Evolutionary conservation across 116 monocot genomes (phyloP).

Genomic region (Trichopus zeylanicus): DNA sequence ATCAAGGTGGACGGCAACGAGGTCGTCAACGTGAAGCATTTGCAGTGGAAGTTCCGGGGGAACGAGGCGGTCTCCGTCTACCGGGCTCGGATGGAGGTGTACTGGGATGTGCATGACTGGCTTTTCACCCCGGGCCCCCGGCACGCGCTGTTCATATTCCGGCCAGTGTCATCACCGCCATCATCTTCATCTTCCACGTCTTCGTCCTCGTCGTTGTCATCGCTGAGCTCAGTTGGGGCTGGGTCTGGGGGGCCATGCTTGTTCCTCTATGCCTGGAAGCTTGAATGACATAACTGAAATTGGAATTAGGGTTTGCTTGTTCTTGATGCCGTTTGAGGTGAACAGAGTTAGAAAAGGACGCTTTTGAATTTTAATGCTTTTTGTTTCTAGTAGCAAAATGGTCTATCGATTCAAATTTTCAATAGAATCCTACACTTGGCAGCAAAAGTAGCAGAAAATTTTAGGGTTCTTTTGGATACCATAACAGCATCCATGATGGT

Average conservation of each 20-base stretch:
- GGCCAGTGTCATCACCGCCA: conserved; percentile 7
- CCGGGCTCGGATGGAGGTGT: conserved; percentile 19
- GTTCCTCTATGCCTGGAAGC: conserved; percentile 45
- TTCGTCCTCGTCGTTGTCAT: not conserved
- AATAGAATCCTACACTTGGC: no score
- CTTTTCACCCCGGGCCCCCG: conserved; percentile 17
- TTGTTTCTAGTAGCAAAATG: no score
- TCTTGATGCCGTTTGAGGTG: not conserved
- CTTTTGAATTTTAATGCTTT: no score
- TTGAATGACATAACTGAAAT: conserved; percentile 13
- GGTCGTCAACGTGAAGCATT: conserved; percentile 16
- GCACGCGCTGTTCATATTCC: conserved; percentile 33
- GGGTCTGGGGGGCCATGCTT: conserved; percentile 1
- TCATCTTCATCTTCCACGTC: not conserved
- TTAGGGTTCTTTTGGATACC: no score
- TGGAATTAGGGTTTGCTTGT: not conserved
- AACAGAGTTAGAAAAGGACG: no score
- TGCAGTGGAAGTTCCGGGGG: conserved; percentile 38
- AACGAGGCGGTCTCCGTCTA: conserved; percentile 16
- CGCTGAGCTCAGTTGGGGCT: not conserved
- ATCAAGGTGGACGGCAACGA: conserved; percentile 22
- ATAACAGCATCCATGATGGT: no score
- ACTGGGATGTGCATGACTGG: conserved; percentile 41
- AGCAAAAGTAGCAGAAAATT: no score
- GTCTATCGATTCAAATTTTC: no score